phyloP scores from a whole-genome alignment of 2,329 filamentous ascomycete species.

The Epicoccum nigrum region DNA sequence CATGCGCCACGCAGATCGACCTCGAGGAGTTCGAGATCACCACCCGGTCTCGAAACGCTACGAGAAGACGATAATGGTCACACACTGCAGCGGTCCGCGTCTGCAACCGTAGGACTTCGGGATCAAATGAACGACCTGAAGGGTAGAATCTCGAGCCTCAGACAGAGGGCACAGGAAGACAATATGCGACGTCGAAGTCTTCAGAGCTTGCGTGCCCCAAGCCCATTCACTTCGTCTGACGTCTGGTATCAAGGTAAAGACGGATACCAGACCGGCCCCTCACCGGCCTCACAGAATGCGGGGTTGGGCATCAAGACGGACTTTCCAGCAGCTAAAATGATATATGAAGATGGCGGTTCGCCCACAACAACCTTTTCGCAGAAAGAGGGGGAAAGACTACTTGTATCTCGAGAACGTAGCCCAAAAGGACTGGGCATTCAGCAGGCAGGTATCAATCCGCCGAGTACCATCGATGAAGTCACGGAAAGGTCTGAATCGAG shows the following conservation, averaged over 20 bases:
- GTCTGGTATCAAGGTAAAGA: constrained; percentile 58
- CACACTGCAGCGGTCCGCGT: constrained; percentile 67
- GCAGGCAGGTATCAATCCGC: constrained; percentile 28
- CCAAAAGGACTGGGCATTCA: constrained; percentile 23
- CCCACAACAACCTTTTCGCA: constrained; percentile 26
- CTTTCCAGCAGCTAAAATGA: constrained; percentile 28
- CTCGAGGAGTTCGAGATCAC: constrained; percentile 49
- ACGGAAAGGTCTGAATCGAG: constrained; percentile 14
- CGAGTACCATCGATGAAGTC: constrained; percentile 36
- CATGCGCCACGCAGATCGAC: constrained; percentile 42
- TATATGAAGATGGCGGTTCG: constrained; percentile 27
- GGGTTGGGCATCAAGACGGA: constrained; percentile 40
- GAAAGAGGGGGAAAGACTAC: constrained; percentile 25
- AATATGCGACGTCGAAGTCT: constrained; percentile 77
- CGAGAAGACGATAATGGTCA: constrained; percentile 47
- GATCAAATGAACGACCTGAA: constrained; percentile 87
- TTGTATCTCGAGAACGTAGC: constrained; percentile 7
- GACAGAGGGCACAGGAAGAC: constrained; percentile 79
- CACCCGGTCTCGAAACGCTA: constrained; percentile 49
- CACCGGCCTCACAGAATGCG: constrained; percentile 33
- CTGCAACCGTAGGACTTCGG: constrained; percentile 74
- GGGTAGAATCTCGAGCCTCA: constrained; percentile 80
- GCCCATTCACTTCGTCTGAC: constrained; percentile 78
- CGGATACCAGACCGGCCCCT: constrained; percentile 31
- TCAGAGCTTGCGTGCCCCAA: constrained; percentile 75